Conservation (phyloP, 2,329 filamentous ascomycete species). For the Aureobasidium sp. region DNA sequence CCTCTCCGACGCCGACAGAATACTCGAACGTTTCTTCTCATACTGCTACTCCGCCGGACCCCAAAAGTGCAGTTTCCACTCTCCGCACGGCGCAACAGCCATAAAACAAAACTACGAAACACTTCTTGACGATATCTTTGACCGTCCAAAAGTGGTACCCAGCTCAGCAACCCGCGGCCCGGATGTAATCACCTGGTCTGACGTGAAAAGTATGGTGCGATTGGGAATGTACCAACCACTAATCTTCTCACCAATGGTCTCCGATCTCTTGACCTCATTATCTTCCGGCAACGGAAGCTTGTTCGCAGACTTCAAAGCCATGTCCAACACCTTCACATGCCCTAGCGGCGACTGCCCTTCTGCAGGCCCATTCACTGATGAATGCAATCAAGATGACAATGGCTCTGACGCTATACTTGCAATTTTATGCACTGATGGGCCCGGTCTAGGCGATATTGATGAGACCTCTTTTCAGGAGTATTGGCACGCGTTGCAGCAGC, state of each 20-base stretch:
- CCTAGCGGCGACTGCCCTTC: conserved; percentile 22
- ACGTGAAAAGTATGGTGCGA: conserved; percentile 31
- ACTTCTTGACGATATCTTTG: conserved; percentile 35
- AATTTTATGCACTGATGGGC: conserved; percentile 34
- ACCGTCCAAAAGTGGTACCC: conserved; percentile 42
- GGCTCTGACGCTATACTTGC: conserved; percentile 21
- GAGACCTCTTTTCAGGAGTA: conserved; percentile 21
- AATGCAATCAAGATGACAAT: conserved; percentile 18
- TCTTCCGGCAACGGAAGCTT: conserved; percentile 25
- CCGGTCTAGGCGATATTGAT: conserved; percentile 23
- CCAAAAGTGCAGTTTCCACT: conserved; percentile 38
- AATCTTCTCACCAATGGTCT: conserved; percentile 26
- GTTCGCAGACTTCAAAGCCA: conserved; percentile 37
- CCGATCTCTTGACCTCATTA: conserved; percentile 28
- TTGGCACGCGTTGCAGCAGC: conserved; percentile 24
- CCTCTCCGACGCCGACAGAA: conserved; percentile 48
- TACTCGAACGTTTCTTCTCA: conserved; percentile 47
- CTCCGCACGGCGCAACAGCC: conserved; percentile 31
- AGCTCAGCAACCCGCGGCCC: conserved; percentile 24
- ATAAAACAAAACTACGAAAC: conserved; percentile 29
- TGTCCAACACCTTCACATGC: conserved; percentile 22
- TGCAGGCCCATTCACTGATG: conserved; percentile 26
- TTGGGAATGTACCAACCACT: conserved; percentile 31
- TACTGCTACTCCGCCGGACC: conserved; percentile 47
- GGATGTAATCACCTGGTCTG: conserved; percentile 33